Evolutionary conservation across 2,329 filamentous ascomycete species (phyloP), one percentile per base, ranked within the genome.

Genomic region (Ceratocystis cacaofunesta): DNA sequence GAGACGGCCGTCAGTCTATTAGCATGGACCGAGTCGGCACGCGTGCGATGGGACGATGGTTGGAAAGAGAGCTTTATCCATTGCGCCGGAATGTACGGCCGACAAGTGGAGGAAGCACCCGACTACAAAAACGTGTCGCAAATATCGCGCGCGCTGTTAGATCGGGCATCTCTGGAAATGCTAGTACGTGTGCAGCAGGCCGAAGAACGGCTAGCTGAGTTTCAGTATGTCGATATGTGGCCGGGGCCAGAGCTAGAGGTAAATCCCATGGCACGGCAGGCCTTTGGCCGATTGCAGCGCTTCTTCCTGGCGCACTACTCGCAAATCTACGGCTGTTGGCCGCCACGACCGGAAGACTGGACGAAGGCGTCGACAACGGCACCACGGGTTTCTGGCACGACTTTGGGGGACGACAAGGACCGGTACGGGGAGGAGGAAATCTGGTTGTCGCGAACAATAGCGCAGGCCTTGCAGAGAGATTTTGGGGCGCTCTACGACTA

Each of bases 401-500:
- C 30, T 15, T 22, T 65, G 36, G 28, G 61, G 12, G 30, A 30
- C 17, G 8, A 44, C 19, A 61, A 44, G 43, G 25, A 55, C 7
- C 30, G 22, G 17, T 55, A 17, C 46, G 74, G 76, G 0, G 76
- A 72, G 7, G 75, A 79, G 41, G 78, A 80, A 8, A 76, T 77
- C 48, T 88, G 85, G 85, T 76, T 89, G 12, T 85, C 81, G 3
- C 78, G 86, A 50, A 79, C 77, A 2, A 72, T 87, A 19, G 79
- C 79, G 0, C 77, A 79, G 60, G 76, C 76, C 2, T 72, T 89
- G n/a, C 84, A 87, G 69, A 77, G 76, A 41, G 86, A 89, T 69
- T 88, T 89, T 70, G 83, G 84, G 1, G 82, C 83, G 0, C 75
- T 89, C 1, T 89, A 89, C 70, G 85, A 89, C 70, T 88, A 87